Conservation (phyloP, 192 early-diverging fungal species). For the Umbelopsis sp. region DNA sequence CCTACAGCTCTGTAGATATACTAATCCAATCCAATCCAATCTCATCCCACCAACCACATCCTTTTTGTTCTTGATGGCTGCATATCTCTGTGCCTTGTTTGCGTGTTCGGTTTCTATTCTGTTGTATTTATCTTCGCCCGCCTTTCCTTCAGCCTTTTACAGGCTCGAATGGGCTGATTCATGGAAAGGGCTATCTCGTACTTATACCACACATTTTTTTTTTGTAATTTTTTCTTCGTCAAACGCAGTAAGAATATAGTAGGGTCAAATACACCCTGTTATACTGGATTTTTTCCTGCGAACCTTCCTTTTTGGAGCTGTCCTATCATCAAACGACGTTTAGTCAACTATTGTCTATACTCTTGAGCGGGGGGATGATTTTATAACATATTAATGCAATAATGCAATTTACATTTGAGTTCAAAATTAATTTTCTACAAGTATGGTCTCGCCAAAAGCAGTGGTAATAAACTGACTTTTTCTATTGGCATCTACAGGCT, state of each 20-base stretch:
- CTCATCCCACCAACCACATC: too few relatives aligned
- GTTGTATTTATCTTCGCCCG: too few relatives aligned
- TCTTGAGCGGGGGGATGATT: background rate
- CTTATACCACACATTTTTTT: too few relatives aligned
- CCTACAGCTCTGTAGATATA: constrained; percentile 16
- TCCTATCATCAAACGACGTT: too few relatives aligned
- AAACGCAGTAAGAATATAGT: too few relatives aligned
- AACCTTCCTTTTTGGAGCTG: too few relatives aligned
- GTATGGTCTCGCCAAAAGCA: constrained; percentile 29
- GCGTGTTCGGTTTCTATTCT: background rate
- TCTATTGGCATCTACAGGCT: constrained; percentile 10
- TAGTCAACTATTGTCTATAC: background rate
- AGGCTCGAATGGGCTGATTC: too few relatives aligned
- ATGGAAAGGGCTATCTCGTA: too few relatives aligned
- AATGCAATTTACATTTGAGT: constrained; percentile 13
- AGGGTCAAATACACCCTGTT: too few relatives aligned
- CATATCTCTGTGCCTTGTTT: background rate
- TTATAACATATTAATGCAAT: background rate
- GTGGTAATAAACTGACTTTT: constrained; percentile 26
- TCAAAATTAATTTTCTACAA: constrained; percentile 6
- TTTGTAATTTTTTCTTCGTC: too few relatives aligned
- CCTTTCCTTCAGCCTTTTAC: too few relatives aligned
- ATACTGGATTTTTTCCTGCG: too few relatives aligned
- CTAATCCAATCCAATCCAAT: background rate
- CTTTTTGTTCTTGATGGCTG: background rate